Conservation (phyloP, 2,329 filamentous ascomycete genomes). For the Ilyonectria robusta region DNA sequence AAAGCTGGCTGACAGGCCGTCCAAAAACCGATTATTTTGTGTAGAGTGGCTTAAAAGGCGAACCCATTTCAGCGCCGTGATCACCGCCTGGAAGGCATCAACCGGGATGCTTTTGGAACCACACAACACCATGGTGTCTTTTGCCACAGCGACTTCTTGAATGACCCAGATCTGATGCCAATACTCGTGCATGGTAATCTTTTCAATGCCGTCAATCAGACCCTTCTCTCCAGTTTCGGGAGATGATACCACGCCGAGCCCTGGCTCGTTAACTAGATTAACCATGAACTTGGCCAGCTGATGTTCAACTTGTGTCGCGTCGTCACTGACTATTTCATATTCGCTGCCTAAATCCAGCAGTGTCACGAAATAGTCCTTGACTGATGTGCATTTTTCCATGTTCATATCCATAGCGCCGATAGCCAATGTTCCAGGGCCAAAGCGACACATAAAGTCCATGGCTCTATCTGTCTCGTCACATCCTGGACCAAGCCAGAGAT, state of each 20-base stretch:
- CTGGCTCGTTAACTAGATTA: not conserved
- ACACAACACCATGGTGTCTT: slow-evolving; percentile 19
- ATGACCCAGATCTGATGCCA: slow-evolving; percentile 31
- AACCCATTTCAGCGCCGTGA: slow-evolving; percentile 1
- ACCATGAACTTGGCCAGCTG: not conserved
- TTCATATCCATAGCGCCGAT: not conserved
- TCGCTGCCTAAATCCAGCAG: no score
- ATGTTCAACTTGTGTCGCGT: not conserved
- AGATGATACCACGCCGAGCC: not conserved
- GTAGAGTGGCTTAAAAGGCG: not conserved
- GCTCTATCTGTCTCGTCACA: slow-evolving; percentile 18
- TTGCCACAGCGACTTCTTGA: slow-evolving; percentile 21
- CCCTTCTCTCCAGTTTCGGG: not conserved
- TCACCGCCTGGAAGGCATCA: slow-evolving; percentile 26
- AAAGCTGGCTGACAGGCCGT: slow-evolving; percentile 6
- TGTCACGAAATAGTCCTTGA: not conserved
- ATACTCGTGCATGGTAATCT: slow-evolving; percentile 21
- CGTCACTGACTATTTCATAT: no score
- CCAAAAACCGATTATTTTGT: not conserved
- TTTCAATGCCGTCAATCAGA: not conserved
- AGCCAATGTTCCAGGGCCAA: slow-evolving; percentile 19
- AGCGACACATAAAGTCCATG: slow-evolving; percentile 25
- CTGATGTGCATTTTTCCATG: not conserved
- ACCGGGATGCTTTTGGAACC: slow-evolving; percentile 20
- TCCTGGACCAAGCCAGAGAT: slow-evolving; percentile 38